Evolutionary conservation across 2,329 filamentous ascomycete genomes (phyloP).

Genomic region (Cordyceps militaris): DNA sequence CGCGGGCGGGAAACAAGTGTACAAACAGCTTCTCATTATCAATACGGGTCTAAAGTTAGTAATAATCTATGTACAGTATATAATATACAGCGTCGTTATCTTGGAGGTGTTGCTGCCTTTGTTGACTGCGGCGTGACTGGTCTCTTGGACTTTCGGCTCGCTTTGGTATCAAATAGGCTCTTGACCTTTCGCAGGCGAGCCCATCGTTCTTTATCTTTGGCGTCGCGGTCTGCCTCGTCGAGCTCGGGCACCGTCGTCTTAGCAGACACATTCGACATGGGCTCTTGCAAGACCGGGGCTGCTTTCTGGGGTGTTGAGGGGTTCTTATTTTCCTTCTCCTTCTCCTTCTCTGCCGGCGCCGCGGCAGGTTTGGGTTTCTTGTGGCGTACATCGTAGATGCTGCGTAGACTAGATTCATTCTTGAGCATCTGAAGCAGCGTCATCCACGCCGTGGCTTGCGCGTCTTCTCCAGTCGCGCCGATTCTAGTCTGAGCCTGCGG

Average conservation of each 20-base stretch:
- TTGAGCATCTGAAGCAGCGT: conserved; percentile 46
- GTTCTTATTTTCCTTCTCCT: conserved; percentile 14
- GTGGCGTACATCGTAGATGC: conserved; percentile 26
- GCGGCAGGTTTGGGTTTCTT: conserved; percentile 17
- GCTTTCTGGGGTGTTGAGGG: conserved; percentile 18
- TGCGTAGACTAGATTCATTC: conserved; percentile 50
- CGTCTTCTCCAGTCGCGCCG: conserved; percentile 27
- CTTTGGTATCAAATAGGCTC: conserved; percentile 63
- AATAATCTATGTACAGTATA: conserved; percentile 13
- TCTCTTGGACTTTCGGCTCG: conserved; percentile 43
- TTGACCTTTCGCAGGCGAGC: conserved; percentile 63
- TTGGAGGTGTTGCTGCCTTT: conserved; percentile 9
- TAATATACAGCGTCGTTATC: conserved; percentile 3
- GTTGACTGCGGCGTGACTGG: conserved; percentile 27
- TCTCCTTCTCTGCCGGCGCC: conserved; percentile 12
- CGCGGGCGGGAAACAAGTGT: background rate
- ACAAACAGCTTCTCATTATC: background rate
- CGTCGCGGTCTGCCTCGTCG: conserved; percentile 40
- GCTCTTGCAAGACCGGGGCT: background rate
- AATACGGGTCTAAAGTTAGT: background rate
- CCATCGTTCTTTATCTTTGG: conserved; percentile 67
- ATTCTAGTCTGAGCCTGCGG: conserved; percentile 48
- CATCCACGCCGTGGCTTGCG: conserved; percentile 46
- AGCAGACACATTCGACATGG: background rate
- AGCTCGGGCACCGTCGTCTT: conserved; percentile 19